Evolutionary conservation across 345 rosid species (phyloP).

Genomic region (Gynandropsis gynandra): DNA sequence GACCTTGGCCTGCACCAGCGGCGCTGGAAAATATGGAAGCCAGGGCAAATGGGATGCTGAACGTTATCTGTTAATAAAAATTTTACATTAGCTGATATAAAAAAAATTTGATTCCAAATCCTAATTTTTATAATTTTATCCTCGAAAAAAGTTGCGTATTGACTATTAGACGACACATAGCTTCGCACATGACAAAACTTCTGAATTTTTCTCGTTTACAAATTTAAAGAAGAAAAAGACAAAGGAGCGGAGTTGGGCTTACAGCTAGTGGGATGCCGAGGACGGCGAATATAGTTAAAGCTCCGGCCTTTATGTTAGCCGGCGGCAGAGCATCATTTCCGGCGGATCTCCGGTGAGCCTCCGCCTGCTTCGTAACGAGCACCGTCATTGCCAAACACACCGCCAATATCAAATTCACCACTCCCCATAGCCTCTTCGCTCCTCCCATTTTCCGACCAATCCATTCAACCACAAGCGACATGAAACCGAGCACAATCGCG

Average conservation of each 20-base stretch:
- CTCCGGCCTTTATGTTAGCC: conserved; percentile 32
- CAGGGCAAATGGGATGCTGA: conserved; percentile 70
- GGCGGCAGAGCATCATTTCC: conserved; percentile 26
- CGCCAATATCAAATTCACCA: conserved; percentile 54
- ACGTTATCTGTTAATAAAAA: conserved; percentile 43
- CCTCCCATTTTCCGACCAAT: conserved; percentile 38
- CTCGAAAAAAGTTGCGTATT: too few species aligned
- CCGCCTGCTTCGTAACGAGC: conserved; percentile 46
- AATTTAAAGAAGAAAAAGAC: neutral
- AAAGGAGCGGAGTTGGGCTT: conserved; percentile 17
- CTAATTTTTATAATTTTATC: too few species aligned
- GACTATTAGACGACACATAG: too few species aligned
- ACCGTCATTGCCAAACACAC: conserved; percentile 38
- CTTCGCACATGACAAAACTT: too few species aligned
- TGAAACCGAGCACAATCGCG: conserved; percentile 53
- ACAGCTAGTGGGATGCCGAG: conserved; percentile 77
- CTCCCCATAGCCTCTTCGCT: conserved; percentile 55
- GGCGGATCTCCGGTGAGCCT: conserved; percentile 27
- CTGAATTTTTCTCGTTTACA: too few species aligned
- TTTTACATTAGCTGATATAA: neutral
- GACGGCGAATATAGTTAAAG: conserved; percentile 48
- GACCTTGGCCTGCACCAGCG: conserved; percentile 84
- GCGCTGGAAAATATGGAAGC: conserved; percentile 59
- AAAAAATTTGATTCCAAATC: too few species aligned
- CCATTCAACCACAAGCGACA: conserved; percentile 44